A percentile compares a stretch with the other conserved stretches of the same genome.
Conservation (phyloP, 2,329 filamentous ascomycete genomes). For the Ambrosiella cleistominuta region DNA sequence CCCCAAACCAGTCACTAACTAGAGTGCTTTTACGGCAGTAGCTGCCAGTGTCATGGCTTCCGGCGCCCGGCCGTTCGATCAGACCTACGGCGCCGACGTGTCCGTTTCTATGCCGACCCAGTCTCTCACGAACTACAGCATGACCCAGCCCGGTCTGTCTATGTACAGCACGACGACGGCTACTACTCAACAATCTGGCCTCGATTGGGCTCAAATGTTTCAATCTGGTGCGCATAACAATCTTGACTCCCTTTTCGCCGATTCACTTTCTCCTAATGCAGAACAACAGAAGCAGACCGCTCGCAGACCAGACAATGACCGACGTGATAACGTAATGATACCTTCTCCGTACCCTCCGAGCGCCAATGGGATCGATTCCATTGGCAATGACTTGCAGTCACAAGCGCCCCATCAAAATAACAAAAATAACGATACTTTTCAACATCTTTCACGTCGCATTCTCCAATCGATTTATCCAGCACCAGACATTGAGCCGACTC, state of each 20-base stretch:
- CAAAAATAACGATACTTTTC: constrained; percentile 27
- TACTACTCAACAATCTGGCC: constrained; percentile 42
- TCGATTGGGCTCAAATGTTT: constrained; percentile 69
- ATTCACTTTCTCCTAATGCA: constrained; percentile 46
- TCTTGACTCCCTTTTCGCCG: constrained; percentile 33
- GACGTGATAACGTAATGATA: constrained; percentile 15
- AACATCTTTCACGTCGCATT: constrained; percentile 34
- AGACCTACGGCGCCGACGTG: constrained; percentile 40
- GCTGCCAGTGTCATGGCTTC: constrained; percentile 23
- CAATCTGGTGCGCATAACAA: constrained; percentile 48
- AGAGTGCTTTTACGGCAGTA: constrained; percentile 28
- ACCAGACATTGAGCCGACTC: constrained; percentile 25
- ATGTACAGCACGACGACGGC: constrained; percentile 43
- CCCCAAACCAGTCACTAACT: constrained; percentile 16
- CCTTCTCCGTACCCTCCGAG: background rate
- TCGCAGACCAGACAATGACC: constrained; percentile 49
- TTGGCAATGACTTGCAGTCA: background rate
- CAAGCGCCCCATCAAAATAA: constrained; percentile 3
- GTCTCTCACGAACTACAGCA: constrained; percentile 46
- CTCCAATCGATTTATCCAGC: constrained; percentile 32
- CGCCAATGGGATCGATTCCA: background rate
- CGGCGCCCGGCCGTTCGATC: constrained; percentile 28
- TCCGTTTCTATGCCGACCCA: constrained; percentile 46
- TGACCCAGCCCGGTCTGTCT: constrained; percentile 46
- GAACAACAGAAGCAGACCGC: constrained; percentile 46